Evolutionary conservation across 768 basidiomycete genomes (phyloP).

Genomic region (Tremella fuciformis): DNA sequence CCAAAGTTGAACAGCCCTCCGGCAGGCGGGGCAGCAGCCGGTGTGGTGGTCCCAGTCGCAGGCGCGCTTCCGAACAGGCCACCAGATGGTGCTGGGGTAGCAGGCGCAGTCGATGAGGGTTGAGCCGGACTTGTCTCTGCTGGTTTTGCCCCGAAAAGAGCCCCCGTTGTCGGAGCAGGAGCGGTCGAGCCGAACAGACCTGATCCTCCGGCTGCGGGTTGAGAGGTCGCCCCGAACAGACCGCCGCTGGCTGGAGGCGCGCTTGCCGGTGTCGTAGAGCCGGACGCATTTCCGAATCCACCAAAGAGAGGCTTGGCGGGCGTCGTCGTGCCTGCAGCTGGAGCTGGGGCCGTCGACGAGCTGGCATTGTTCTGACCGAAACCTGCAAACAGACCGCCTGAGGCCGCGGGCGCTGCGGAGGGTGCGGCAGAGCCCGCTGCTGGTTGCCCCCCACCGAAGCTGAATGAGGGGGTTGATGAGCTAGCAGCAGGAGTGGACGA

Average conservation of each 20-base stretch:
- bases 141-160: slow-evolving; percentile 32
- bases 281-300: slow-evolving; percentile 24
- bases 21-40: slow-evolving; percentile 24
- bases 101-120: slow-evolving; percentile 24
- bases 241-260: slow-evolving; percentile 25
- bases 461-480: slow-evolving; percentile 6
- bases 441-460: no score
- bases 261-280: slow-evolving; percentile 30
- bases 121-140: slow-evolving; percentile 21
- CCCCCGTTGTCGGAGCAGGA: slow-evolving; percentile 11
- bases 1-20: slow-evolving; percentile 19
- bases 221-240: slow-evolving; percentile 27
- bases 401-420: no score
- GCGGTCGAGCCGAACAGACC: slow-evolving; percentile 21
- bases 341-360: background rate
- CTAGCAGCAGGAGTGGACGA: slow-evolving; percentile 15
- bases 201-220: slow-evolving; percentile 18
- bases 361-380: slow-evolving; percentile 16
- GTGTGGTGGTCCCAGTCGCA: slow-evolving; percentile 17
- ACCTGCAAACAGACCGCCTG: slow-evolving; percentile 8
- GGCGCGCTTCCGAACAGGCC: slow-evolving; percentile 19
- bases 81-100: slow-evolving; percentile 4
- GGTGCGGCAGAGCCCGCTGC: no score
- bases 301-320: slow-evolving; percentile 42
- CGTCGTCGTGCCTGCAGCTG: slow-evolving; percentile 29